Base-by-base conservation (phyloP, 352 stramenopile species). In the Phytophthora capsici region DNA sequence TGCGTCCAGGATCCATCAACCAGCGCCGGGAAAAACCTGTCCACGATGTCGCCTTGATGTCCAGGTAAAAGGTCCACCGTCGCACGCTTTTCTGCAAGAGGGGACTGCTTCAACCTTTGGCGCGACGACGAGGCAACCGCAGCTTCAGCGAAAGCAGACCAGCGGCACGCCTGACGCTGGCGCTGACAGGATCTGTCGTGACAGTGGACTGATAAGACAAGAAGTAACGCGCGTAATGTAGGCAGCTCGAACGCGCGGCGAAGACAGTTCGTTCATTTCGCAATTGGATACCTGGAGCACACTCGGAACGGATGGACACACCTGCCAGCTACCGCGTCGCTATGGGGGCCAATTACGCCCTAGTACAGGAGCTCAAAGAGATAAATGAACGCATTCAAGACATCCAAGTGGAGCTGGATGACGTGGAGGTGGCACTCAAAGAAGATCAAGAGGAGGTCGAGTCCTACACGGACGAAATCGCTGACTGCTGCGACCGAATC, bases 381-480 rank as follows among this genome's bases (percentile, higher is more conserved):
- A 49, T 60, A 17, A 38, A 70, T 25, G 52, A 47, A 34, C 59
- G 72, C 4, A 46, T 80, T 41, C 63, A 58, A 1, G 56, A 69
- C 30, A 43, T 80, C 12, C 48, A 77, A 32, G 12, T 52, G 1
- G 54, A 75, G 52, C 34, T 80, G 32, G 43, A 49, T 16, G 72
- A 77, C 16, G 38, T 70, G 40, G 34, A 61, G 37, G 17, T 70
- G 43, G 68, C 72, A 12, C 37, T 80, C 0, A 57, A 62, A 25
- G 72, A 80, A 17, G 68, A 75, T 44, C 56, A 58, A 1, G 72
- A 80, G 20, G 68, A 80, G 52, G 53, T 75, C 12, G 68, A 77
- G 25, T 53, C 62, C 43, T 80, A 80, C 48, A 68, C 63, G 8
- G 72, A 80, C 56, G 72, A 77, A 17, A 68, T 80, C 17, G 68